Percentiles rank a stretch among this genome's conserved stretches.
Evolutionary conservation across 352 stramenopile species (phyloP).

Genomic region (Globisporangium nodosum): DNA sequence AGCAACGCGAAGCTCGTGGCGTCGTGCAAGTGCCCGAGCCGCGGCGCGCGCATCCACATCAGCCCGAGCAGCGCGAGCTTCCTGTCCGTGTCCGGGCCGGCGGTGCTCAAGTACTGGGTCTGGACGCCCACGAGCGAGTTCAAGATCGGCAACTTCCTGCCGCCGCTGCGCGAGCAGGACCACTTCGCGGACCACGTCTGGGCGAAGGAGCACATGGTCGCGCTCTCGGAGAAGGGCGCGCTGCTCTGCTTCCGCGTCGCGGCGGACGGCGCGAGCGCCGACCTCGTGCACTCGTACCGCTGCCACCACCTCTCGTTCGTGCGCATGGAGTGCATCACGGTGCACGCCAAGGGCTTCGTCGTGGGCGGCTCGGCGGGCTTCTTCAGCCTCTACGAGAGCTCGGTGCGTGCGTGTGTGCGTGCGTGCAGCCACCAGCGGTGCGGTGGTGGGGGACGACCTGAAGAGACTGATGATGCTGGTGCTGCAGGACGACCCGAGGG

Average conservation of each 20-base stretch:
- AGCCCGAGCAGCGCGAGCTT: conserved; percentile 61
- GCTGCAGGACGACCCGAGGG: conserved; percentile 62
- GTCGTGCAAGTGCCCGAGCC: conserved; percentile 60
- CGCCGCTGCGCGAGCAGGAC: conserved; percentile 68
- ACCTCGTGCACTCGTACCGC: conserved; percentile 59
- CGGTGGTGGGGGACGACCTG: not conserved
- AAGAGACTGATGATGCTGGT: not conserved
- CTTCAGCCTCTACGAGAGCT: conserved; percentile 73
- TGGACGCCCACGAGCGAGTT: conserved; percentile 68
- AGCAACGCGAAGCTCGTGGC: conserved; percentile 70
- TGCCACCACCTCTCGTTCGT: conserved; percentile 67
- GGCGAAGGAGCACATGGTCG: conserved; percentile 66
- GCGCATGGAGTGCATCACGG: conserved; percentile 61
- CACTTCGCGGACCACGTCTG: conserved; percentile 81
- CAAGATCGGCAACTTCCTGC: conserved; percentile 73
- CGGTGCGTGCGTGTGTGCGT: conserved; percentile 25
- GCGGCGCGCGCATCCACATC: conserved; percentile 63
- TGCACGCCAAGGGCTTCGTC: conserved; percentile 70
- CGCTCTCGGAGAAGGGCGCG: conserved; percentile 60
- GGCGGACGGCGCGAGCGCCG: conserved; percentile 40
- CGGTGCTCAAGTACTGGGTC: conserved; percentile 74
- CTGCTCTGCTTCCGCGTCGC: conserved; percentile 59
- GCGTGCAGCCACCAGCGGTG: not conserved
- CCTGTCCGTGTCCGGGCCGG: conserved; percentile 70
- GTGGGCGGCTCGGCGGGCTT: conserved; percentile 62